Conservation (phyloP, 148 eudicot genomes). For the Chenopodium formosanum region DNA sequence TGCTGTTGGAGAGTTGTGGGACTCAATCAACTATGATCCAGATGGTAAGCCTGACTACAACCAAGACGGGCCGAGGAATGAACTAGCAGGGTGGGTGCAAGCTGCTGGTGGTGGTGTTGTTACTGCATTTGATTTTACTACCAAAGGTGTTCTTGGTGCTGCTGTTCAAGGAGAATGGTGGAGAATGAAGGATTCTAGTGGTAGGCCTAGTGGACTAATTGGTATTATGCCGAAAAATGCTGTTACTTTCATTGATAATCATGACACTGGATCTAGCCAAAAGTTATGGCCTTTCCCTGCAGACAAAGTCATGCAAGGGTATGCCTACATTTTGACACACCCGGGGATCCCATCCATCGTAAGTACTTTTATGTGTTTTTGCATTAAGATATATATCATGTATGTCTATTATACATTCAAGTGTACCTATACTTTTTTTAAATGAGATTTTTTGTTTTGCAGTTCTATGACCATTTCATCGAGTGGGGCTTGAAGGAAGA, state of each 20-base stretch:
- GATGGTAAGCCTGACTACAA: constrained; percentile 23
- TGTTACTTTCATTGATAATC: constrained; percentile 21
- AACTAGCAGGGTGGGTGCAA: constrained; percentile 20
- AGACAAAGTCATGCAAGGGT: constrained; percentile 25
- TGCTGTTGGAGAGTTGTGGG: constrained; percentile 21
- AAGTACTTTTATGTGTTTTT: not conserved
- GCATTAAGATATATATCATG: too few species aligned
- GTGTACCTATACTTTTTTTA: too few species aligned
- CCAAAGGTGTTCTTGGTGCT: constrained; percentile 57
- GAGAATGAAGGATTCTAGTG: constrained; percentile 53
- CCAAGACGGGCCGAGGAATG: constrained; percentile 24
- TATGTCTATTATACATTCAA: too few species aligned
- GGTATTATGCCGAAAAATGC: constrained; percentile 43
- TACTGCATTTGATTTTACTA: constrained; percentile 55
- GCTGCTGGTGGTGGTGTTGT: constrained; percentile 45
- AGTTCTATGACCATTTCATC: constrained; percentile 28
- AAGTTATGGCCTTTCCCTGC: constrained; percentile 21
- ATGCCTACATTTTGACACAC: constrained; percentile 24
- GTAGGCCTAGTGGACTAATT: constrained; percentile 48
- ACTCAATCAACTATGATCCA: constrained; percentile 15
- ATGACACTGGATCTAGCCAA: constrained; percentile 25
- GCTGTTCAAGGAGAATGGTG: constrained; percentile 57
- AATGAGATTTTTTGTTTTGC: not conserved
- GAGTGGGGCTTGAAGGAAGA: constrained; percentile 29
- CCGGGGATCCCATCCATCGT: constrained; percentile 20